Conservation (phyloP, 768 basidiomycete species). For the Mycena olivaceomarginata region DNA sequence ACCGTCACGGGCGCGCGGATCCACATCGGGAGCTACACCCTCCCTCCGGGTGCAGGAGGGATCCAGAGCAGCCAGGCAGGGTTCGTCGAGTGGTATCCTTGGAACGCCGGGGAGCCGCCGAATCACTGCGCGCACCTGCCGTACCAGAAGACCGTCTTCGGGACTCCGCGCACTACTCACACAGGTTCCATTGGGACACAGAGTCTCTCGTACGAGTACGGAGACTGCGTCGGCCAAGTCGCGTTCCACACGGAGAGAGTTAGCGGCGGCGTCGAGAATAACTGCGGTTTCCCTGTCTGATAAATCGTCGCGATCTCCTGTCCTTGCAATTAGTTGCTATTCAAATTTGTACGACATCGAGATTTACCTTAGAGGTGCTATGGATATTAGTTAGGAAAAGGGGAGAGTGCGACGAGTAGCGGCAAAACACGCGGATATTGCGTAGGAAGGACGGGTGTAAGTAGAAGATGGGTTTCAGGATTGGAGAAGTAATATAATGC, state of each 20-base stretch:
- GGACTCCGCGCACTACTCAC: conserved; percentile 15
- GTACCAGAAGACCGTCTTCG: conserved; percentile 36
- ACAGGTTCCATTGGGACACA: conserved; percentile 1
- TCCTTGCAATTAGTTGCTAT: too few relatives aligned
- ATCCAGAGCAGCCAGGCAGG: conserved; percentile 28
- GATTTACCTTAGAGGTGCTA: too few relatives aligned
- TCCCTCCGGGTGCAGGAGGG: conserved; percentile 14
- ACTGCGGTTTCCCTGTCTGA: too few relatives aligned
- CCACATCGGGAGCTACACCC: conserved; percentile 35
- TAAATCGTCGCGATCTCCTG: too few relatives aligned
- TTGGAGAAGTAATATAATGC: too few relatives aligned
- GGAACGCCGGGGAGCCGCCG: conserved; percentile 33
- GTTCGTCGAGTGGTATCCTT: conserved; percentile 44
- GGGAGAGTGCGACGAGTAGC: too few relatives aligned
- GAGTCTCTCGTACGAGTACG: conserved; percentile 26
- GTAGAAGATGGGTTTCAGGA: too few relatives aligned
- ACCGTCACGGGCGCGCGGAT: conserved; percentile 19
- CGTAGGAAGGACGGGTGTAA: too few relatives aligned
- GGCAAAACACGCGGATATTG: too few relatives aligned
- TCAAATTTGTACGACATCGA: too few relatives aligned
- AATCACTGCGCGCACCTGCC: conserved; percentile 35
- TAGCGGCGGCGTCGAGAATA: too few relatives aligned
- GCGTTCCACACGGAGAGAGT: conserved; percentile 15
- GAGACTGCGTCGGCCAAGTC: conserved; percentile 31
- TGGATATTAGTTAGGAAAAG: too few relatives aligned